A percentile compares a stretch with the other conserved stretches of the same genome.
Conservation (phyloP, 2,329 filamentous ascomycete species). For the Blastomyces parvus region DNA sequence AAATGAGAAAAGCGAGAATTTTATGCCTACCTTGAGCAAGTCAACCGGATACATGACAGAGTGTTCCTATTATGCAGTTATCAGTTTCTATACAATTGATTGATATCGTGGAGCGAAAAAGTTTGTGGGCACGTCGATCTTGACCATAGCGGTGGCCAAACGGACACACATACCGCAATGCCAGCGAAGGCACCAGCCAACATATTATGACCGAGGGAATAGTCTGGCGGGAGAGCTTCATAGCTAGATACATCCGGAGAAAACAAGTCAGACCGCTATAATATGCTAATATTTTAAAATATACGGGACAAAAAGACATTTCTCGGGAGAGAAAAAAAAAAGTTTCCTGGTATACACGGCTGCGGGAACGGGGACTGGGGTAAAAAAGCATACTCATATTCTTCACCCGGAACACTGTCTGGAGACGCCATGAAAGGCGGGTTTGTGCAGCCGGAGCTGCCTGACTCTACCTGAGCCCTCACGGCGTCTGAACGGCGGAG, state of each 20-base stretch:
- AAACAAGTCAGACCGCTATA: neutral
- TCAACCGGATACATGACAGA: conserved; percentile 99
- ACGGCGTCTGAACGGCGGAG: conserved; percentile 7
- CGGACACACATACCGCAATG: conserved; percentile 64
- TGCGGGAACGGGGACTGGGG: neutral
- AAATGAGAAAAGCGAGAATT: neutral
- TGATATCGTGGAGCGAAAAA: neutral
- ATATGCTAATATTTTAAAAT: too few species aligned
- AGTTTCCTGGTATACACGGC: neutral
- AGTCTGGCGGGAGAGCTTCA: conserved; percentile 88
- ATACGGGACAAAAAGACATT: neutral
- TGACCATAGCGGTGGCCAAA: conserved; percentile 8
- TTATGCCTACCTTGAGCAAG: conserved; percentile 74
- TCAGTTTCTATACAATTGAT: conserved; percentile 8
- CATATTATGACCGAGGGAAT: conserved; percentile 92
- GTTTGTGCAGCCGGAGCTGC: conserved; percentile 29
- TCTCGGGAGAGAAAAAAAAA: neutral
- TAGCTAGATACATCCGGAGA: conserved; percentile 48
- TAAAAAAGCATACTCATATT: conserved; percentile 37
- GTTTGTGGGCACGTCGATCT: neutral
- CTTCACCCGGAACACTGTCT: conserved; percentile 35
- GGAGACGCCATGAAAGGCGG: conserved; percentile 33
- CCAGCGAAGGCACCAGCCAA: conserved; percentile 91
- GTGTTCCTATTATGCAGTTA: conserved; percentile 59
- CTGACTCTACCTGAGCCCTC: conserved; percentile 12